Base-by-base conservation (phyloP, 768 basidiomycete species). In the Lentinus brumalis region DNA sequence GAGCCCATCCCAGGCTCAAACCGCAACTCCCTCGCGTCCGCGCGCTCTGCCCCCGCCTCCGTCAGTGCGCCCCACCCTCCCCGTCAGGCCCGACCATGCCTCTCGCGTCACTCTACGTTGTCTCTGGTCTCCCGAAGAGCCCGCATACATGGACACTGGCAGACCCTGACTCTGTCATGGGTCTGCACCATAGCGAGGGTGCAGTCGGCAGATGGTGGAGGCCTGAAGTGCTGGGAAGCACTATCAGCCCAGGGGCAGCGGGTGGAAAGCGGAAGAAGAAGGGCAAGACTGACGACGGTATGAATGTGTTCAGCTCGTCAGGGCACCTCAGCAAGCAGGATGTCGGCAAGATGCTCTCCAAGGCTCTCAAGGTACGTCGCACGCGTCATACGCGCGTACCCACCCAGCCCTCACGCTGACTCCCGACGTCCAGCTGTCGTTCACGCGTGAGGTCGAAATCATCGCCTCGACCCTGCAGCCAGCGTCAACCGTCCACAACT, bases 401-500 rank as follows among this genome's bases (percentile, higher is more conserved):
- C 32, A 30, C 18, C 16, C 21, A 26, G 46, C 39, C n/a, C 50
- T 32, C 60, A 38, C 29, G 14, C 64, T 50, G 56, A 62, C 44
- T 15, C 41, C 45, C 63, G 53, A 47, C 55, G 6, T 53, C 55
- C 66, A 95, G 92, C 86, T 96, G 47, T 93, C 93, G 8, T 95
- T 96, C 74, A 86, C 92, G 39, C 89, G 91, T 55, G 94, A 96
- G 73, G 91, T 96, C 45, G 94, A 96, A 72, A 89, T 98, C 57
- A 91, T 98, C 71, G 93, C 94, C 14, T 94, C 94, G n/a, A 93
- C 94, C 0, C 83, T 96, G 10, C 92, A 96, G 67, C 96, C 96
- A 7, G 89, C 95, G 1, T 92, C 92, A 6, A 97, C 94, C 15
- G 87, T 94, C 47, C 94, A 97, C 72, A 89, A 86, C 0, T 98